These are phyloP conservation scores for Epichloe uncinata DNA, from an alignment of 2,329 filamentous ascomycete species.

Conservation along the genomic window DNA sequence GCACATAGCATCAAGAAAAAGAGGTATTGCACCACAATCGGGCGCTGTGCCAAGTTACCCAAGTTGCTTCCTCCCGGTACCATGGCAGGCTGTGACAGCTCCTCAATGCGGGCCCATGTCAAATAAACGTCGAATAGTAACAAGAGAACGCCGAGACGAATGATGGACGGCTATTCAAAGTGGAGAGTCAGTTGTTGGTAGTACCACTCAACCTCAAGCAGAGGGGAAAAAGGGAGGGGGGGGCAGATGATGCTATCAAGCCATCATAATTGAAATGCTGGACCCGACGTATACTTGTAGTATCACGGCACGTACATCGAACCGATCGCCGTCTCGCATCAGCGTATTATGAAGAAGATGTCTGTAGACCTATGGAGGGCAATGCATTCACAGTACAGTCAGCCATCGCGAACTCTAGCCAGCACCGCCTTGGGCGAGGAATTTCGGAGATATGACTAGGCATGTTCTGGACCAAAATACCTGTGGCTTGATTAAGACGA, in stretches of 20 bases:
- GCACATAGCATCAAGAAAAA: constrained; percentile 76
- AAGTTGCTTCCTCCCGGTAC: constrained; percentile 34
- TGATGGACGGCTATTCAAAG: constrained; percentile 62
- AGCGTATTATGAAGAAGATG: constrained; percentile 91
- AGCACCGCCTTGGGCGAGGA: background rate
- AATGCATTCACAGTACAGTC: background rate
- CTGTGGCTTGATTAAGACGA: constrained; percentile 95
- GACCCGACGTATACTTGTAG: background rate
- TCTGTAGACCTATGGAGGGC: constrained; percentile 61
- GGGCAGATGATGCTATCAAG: background rate
- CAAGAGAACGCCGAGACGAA: constrained; percentile 76
- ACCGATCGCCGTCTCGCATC: constrained; percentile 53
- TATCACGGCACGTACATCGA: constrained; percentile 43
- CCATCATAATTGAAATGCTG: background rate
- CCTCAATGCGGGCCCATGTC: constrained; percentile 95
- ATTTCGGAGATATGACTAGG: background rate
- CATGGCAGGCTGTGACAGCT: constrained; percentile 46
- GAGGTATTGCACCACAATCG: constrained; percentile 68
- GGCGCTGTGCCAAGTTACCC: constrained; percentile 46
- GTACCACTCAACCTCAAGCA: background rate
- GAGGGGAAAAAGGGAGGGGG: background rate
- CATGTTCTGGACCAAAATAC: constrained; percentile 26
- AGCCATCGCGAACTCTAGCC: background rate
- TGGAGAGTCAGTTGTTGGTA: background rate
- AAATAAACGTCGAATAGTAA: constrained; percentile 97